Evolutionary conservation across 495 filamentous ascomycete species (phyloP), one percentile per base, ranked within the genome.

Genomic region (Penicillium simplicissimum): DNA sequence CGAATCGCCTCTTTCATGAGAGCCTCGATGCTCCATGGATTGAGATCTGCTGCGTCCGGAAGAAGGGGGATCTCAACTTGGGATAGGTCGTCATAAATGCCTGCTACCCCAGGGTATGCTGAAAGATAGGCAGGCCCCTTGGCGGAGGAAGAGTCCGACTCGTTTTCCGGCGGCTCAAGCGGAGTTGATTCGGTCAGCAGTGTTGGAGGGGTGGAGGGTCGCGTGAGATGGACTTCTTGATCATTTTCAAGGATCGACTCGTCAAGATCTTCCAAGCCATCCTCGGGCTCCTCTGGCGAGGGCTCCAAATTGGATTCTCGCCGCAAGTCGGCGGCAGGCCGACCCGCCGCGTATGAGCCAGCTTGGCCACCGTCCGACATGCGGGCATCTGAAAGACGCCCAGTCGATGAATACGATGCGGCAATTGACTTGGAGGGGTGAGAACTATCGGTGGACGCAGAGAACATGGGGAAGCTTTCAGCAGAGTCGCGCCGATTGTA

Each of bases 391-490:
- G 68, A 59, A 48, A 65, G 47, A 34, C 63, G 64, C 8, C 58
- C 54, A 55, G 51, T 72, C 34, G 78, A 75, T 19, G 74, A 77
- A 15, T 76, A 79, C 2, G 81, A 83, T 25, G 75, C 74, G 4
- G 65, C 75, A 0, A 76, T 61, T 35, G 79, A 83, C 56, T 76
- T 80, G 4, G 76, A 73, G 36, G 76, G 79, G 38, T 80, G 72
- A 5, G 80, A 84, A 51, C 85, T 87, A 17, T 87, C 84, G 13
- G 86, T 85, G 2, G 90, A 93, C 8, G 87, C 83, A n/a, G 88
- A 92, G 70, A 96, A 92, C 79, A 95, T 85, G 35, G 88, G 85
- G 64, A 91, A 91, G 64, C 90, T 93, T 61, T 94, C 92, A 23
- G 87, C 84, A 2, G 92, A 96, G 62, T 92, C 87, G 49, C 89